Evolutionary conservation across 805 yeast genomes (phyloP).

Genomic region (Schizosaccharomyces japonicus): DNA sequence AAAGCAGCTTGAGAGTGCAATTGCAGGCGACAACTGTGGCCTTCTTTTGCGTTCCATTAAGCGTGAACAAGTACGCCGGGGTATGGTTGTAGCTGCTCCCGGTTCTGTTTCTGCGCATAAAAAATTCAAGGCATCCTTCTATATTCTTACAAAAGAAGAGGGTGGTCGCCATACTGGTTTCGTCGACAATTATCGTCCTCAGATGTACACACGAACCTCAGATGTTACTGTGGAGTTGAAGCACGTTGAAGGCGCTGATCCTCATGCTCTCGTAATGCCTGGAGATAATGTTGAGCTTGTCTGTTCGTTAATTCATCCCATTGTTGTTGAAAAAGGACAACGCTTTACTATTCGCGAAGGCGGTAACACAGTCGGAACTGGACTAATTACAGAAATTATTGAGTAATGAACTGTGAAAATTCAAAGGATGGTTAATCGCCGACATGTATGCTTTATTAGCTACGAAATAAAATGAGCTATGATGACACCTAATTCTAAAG

Average conservation of each 20-base stretch:
- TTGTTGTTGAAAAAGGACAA: slow-evolving; percentile 87
- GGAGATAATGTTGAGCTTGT: slow-evolving; percentile 97
- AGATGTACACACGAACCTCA: slow-evolving; percentile 85
- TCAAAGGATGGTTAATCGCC: no score
- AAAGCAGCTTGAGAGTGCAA: slow-evolving; percentile 90
- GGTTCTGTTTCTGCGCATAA: slow-evolving; percentile 79
- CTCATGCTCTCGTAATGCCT: slow-evolving; percentile 77
- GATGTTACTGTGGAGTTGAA: slow-evolving; percentile 34
- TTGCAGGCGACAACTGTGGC: slow-evolving; percentile 99
- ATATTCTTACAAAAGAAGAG: slow-evolving; percentile 83
- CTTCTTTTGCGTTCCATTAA: slow-evolving; percentile 89
- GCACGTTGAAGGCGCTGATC: slow-evolving; percentile 22
- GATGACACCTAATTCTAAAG: no score
- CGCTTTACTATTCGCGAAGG: slow-evolving; percentile 99
- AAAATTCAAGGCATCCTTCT: slow-evolving; percentile 79
- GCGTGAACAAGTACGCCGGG: slow-evolving; percentile 90
- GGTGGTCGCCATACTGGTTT: slow-evolving; percentile 99
- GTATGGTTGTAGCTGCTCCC: slow-evolving; percentile 91
- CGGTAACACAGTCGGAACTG: slow-evolving; percentile 97
- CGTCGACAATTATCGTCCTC: slow-evolving; percentile 94
- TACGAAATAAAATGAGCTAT: no score
- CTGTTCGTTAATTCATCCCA: slow-evolving; percentile 69
- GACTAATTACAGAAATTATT: slow-evolving; percentile 78
- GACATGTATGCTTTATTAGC: no score
- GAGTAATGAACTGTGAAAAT: slow-evolving; percentile 29